Evolutionary conservation across 257 asterid genomes (phyloP), one percentile per base, ranked within the genome.

Genomic region (Cordia subcordata): DNA sequence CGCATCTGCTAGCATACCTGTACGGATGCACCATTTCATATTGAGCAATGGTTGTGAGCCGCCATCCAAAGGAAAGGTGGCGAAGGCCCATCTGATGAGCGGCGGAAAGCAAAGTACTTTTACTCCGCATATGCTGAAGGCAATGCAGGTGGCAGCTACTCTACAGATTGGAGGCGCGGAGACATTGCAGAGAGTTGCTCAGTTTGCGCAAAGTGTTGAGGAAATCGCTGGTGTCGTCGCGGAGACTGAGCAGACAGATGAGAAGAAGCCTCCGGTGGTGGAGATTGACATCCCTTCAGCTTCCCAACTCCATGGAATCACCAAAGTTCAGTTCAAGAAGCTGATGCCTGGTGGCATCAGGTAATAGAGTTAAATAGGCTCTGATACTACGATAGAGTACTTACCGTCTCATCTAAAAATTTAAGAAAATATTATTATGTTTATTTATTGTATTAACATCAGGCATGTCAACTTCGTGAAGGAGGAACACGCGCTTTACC

Each of bases 241-340:
- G 17, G 49, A 18, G 45, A 57, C 62, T n/a, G n/a, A n/a, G 4
- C 38, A 13, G 10, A 1, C 49, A 13, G 53, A 55, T 5, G 64
- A 54, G 57, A 46, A 27, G 8, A 53, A 38, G n/a, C n/a, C n/a
- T n/a, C n/a, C n/a, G 8, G 67, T 60, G 0, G 63, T 67, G 8
- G 76, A 79, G 63, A 73, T 76, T 11, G 68, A 61, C 0, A 70
- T 81, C 15, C 80, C 82, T 1, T 66, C 84, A 0, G 84, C 65
- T 21, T 57, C 75, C 4, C 65, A 70, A 20, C 71, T 77, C 60
- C 21, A 44, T 19, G 46, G 61, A 33, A 40, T 20, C 14, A 58
- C 71, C 19, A 71, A 69, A 21, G 17, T 77, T 4, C 53, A 49
- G 16, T 81, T 81, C 53, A 23, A 16, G 10, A 58, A n/a, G n/a